These are phyloP conservation scores for Euphorbia celastroides DNA, from an alignment of 441 rosid genomes.

Conservation along the genomic window DNA sequence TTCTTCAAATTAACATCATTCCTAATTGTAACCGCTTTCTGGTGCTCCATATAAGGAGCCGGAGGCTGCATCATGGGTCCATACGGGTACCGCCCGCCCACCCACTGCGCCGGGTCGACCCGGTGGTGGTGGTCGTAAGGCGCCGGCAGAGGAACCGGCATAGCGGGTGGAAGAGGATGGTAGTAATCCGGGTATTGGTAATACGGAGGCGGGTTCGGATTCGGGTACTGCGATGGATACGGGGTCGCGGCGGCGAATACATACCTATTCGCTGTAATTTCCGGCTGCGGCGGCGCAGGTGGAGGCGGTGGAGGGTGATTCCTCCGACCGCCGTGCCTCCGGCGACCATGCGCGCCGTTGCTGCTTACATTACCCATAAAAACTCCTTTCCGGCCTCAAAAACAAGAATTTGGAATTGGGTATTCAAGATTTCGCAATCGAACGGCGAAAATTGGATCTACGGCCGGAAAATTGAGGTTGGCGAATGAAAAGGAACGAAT, in stretches of 20 bases:
- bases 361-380: conserved; percentile 66
- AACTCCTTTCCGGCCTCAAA: neutral
- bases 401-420: conserved; percentile 3
- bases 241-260: conserved; percentile 90
- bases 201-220: conserved; percentile 42
- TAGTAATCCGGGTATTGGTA: conserved; percentile 71
- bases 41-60: conserved; percentile 79
- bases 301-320: conserved; percentile 45
- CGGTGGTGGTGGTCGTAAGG: conserved; percentile 67
- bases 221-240: conserved; percentile 52
- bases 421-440: neutral
- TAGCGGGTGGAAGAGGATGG: conserved; percentile 50
- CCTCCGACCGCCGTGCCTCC: conserved; percentile 40
- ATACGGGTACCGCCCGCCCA: conserved; percentile 57
- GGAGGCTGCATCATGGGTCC: conserved; percentile 49
- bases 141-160: conserved; percentile 59
- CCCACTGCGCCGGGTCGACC: conserved; percentile 48
- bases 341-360: conserved; percentile 39
- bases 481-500: conserved; percentile 1
- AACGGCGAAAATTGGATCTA: conserved; percentile 8
- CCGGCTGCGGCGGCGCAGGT: conserved; percentile 54
- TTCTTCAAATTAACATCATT: conserved; percentile 86
- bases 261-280: conserved; percentile 56
- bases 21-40: conserved; percentile 73
- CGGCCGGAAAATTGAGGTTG: neutral